These are phyloP conservation scores for Xylariaceae sp. DNA, from an alignment of 2,329 filamentous ascomycete genomes.

Conservation along the genomic window DNA sequence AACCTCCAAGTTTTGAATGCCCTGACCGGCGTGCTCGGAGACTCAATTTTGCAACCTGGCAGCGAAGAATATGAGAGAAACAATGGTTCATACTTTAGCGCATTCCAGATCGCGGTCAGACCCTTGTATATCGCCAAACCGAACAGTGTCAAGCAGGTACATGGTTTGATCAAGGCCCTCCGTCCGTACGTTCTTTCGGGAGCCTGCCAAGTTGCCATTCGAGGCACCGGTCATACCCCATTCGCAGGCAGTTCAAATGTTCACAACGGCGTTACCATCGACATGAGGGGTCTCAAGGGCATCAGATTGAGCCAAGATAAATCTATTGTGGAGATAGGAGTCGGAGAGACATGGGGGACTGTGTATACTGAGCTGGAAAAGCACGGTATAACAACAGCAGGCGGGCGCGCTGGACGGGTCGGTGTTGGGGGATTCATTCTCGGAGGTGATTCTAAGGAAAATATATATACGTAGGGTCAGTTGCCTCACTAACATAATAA, in stretches of 20 bases:
- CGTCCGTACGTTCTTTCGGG: conserved; percentile 17
- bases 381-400: conserved; percentile 16
- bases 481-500: background rate
- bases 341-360: conserved; percentile 19
- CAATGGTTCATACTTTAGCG: conserved; percentile 29
- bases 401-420: conserved; percentile 16
- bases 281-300: conserved; percentile 20
- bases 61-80: conserved; percentile 20
- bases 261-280: conserved; percentile 24
- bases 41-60: conserved; percentile 22
- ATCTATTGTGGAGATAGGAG: conserved; percentile 14
- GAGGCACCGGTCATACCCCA: conserved; percentile 20
- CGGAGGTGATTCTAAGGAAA: conserved; percentile 7
- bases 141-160: conserved; percentile 13
- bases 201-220: conserved; percentile 16
- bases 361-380: conserved; percentile 21
- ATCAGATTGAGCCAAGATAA: conserved; percentile 17
- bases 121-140: conserved; percentile 24
- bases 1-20: conserved; percentile 1
- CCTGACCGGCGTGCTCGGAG: background rate
- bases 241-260: conserved; percentile 24
- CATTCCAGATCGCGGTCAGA: conserved; percentile 25
- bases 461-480: background rate
- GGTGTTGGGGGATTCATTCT: conserved; percentile 18
- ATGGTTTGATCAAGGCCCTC: conserved; percentile 12